Evolutionary conservation across 495 filamentous ascomycete genomes (phyloP), one percentile per base, ranked within the genome.

Genomic region (Articulospora tetracladia): DNA sequence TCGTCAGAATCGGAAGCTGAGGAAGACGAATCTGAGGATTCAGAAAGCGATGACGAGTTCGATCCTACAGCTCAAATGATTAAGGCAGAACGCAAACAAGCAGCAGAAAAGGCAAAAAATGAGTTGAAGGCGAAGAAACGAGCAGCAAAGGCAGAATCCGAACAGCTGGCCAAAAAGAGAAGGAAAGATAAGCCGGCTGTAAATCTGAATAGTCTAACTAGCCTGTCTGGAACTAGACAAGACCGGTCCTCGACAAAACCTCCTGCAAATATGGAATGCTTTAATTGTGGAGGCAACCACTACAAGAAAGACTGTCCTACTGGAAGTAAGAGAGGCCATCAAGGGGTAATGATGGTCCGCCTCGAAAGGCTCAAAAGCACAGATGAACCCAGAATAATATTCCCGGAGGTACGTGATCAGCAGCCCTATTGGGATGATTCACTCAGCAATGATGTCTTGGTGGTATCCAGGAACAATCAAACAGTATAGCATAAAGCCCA

Each of bases 121-220:
- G 68, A 71, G 44, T 58, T 59, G 10, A 65, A 64, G 48, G 59
- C 60, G 25, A 66, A 65, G 49, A 63, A 59, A 26, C 59, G 46
- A 2, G 71, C 73, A 39, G 76, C 79, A 58, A 69, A 71, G 34
- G 66, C 55, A 32, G 77, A 77, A 62, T 69, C 74, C 12, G 69
- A 72, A 51, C 59, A 77, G 60, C 68, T 83, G 28, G 80, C 79
- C 15, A 76, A 77, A 28, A 74, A 77, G 60, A 71, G 81, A 3
- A 76, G 78, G 67, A 81, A 78, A 63, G 82, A 84, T 1, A 53
- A 53, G 25, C 12, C 28, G 67, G 81, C 85, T 50, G 69, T 86
- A 46, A 85, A 83, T 51, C 67, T 87, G 56, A 83, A 84, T 58
- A 69, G 69, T 19, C 67, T 81, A 49, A 80, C 69, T 24, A 75